Conservation (phyloP, 2,329 filamentous ascomycete species). For the Orbilia blumenaviensis region DNA sequence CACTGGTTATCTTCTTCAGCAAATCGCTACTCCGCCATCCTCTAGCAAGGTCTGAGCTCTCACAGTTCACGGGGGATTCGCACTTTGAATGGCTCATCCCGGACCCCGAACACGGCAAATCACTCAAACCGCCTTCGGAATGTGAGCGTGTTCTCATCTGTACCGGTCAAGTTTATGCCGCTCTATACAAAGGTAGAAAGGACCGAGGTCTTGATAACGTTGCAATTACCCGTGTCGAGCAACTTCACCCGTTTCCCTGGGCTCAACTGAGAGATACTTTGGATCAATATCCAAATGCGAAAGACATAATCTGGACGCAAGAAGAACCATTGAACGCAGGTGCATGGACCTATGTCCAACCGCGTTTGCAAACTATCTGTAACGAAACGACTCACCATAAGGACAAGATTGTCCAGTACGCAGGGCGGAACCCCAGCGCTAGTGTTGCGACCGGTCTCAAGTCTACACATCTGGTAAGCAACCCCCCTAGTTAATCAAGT, state of each 20-base stretch:
- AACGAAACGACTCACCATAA: slow-evolving; percentile 81
- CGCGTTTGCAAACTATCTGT: slow-evolving; percentile 92
- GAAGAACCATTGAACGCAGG: slow-evolving; percentile 98
- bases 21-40: slow-evolving; percentile 96
- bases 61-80: slow-evolving; percentile 88
- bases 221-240: slow-evolving; percentile 93
- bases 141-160: slow-evolving; percentile 95
- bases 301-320: slow-evolving; percentile 96
- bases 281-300: slow-evolving; percentile 94
- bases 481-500: not conserved
- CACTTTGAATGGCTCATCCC: slow-evolving; percentile 97
- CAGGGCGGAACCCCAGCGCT: slow-evolving; percentile 89
- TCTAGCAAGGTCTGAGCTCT: slow-evolving; percentile 84
- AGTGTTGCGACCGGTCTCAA: slow-evolving; percentile 95
- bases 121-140: slow-evolving; percentile 80
- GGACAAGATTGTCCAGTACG: slow-evolving; percentile 96
- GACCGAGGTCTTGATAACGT: slow-evolving; percentile 87
- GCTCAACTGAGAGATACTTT: slow-evolving; percentile 95
- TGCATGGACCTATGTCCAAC: slow-evolving; percentile 96
- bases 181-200: slow-evolving; percentile 88
- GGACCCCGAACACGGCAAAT: slow-evolving; percentile 82
- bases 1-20: slow-evolving; percentile 96
- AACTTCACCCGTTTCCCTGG: slow-evolving; percentile 99
- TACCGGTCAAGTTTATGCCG: slow-evolving; percentile 90
- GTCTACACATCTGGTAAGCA: slow-evolving; percentile 68